Conservation (phyloP, 73 alveolate species). For the Stentor roeselii region DNA sequence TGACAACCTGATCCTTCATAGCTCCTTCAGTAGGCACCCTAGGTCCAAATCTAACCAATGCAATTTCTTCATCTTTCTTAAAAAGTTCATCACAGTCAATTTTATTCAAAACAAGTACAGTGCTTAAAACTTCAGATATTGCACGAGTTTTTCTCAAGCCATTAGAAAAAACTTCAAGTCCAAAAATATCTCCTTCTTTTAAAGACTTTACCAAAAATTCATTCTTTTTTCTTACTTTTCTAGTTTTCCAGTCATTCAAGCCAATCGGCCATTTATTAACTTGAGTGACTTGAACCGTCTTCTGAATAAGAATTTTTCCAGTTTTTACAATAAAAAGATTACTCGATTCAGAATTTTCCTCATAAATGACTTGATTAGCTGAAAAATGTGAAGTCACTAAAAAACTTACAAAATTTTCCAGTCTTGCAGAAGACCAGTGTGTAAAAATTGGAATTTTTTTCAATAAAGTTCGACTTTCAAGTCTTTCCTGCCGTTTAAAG, state of each 20-base stretch:
- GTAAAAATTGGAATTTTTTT: background rate
- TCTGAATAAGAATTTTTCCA: background rate
- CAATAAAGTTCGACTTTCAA: background rate
- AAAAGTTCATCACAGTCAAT: no score
- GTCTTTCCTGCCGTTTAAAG: background rate
- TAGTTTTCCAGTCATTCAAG: background rate
- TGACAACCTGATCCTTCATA: no score
- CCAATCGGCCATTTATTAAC: background rate
- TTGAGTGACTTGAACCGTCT: background rate
- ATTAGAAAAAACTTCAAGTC: no score
- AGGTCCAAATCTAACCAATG: no score
- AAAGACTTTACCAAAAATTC: no score
- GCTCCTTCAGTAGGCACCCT: no score
- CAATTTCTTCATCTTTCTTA: no score
- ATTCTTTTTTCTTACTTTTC: background rate
- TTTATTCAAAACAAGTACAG: no score
- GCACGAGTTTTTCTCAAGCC: no score
- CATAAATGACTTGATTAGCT: background rate
- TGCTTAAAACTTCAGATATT: no score
- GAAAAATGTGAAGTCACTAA: background rate
- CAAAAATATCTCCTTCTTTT: background rate
- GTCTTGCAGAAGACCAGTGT: background rate
- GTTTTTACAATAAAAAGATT: no score
- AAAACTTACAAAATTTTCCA: no score
- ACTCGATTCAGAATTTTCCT: background rate